Percentiles rank a stretch among this genome's conserved stretches.
These are phyloP conservation scores for Chalaropsis ovoidea DNA, from an alignment of 2,329 filamentous ascomycete species.

Conservation along the genomic window DNA sequence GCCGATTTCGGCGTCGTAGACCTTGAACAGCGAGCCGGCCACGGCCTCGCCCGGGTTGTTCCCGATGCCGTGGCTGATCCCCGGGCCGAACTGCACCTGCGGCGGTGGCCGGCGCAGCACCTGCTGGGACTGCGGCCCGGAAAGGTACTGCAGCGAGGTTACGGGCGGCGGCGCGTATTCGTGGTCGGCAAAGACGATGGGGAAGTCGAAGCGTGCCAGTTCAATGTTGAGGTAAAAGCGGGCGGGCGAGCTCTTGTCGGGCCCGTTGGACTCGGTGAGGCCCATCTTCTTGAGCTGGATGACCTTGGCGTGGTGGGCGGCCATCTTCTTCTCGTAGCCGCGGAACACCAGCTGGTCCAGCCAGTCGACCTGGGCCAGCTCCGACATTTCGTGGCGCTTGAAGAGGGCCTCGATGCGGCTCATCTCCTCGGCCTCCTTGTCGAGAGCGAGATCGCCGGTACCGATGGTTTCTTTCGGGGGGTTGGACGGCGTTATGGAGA, in stretches of 20 bases:
- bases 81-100: constrained; percentile 81
- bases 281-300: constrained; percentile 34
- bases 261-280: constrained; percentile 26
- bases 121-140: constrained; percentile 28
- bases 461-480: constrained; percentile 45
- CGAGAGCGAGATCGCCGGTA: constrained; percentile 42
- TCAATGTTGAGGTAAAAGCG: constrained; percentile 82
- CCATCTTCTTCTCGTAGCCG: constrained; percentile 59
- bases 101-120: constrained; percentile 69
- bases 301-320: constrained; percentile 34
- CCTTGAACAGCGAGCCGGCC: constrained; percentile 59
- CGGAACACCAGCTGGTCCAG: constrained; percentile 90
- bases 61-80: constrained; percentile 51
- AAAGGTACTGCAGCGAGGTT: constrained; percentile 8
- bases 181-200: constrained; percentile 86
- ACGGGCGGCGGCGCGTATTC: constrained; percentile 76
- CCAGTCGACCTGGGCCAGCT: constrained; percentile 89
- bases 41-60: constrained; percentile 27
- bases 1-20: constrained; percentile 88
- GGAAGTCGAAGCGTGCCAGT: constrained; percentile 88
- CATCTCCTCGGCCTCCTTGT: constrained; percentile 70
- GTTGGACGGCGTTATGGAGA: constrained; percentile 61
- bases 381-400: constrained; percentile 97
- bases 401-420: constrained; percentile 81
- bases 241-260: constrained; percentile 28